phyloP scores from a whole-genome alignment of 1,139 yeast species.

The Geotrichum reessii region DNA sequence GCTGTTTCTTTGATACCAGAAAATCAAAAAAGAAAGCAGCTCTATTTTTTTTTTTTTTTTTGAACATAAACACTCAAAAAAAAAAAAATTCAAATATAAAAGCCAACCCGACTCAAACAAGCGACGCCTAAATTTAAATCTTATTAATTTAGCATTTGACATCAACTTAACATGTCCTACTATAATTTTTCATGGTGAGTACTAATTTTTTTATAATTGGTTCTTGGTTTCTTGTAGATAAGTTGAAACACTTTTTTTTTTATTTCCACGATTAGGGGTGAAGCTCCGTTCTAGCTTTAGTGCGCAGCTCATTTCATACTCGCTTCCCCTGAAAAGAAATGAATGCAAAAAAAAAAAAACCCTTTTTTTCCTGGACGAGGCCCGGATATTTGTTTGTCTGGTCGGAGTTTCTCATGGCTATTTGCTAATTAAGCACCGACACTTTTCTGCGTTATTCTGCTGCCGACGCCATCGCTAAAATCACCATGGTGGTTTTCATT shows the following conservation, averaged over 20 bases:
- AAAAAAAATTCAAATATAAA: not conserved
- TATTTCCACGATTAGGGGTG: not conserved
- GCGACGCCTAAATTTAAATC: not conserved
- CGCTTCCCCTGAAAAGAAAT: not conserved
- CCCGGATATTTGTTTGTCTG: not conserved
- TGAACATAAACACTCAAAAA: not conserved
- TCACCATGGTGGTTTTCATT: not conserved
- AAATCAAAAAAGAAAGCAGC: not conserved
- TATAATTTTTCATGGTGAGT: constrained; percentile 10
- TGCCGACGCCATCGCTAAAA: not conserved
- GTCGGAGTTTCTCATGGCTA: not conserved
- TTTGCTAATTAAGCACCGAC: not conserved
- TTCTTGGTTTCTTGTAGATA: not conserved
- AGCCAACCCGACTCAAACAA: not conserved
- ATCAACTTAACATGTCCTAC: constrained; percentile 4
- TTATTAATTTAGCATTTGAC: not conserved
- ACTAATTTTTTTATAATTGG: not conserved
- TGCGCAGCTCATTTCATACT: not conserved
- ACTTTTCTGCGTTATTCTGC: not conserved
- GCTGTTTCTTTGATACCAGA: not conserved
- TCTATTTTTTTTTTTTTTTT: too few relatives aligned
- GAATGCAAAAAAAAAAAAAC: not conserved
- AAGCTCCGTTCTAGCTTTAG: not conserved
- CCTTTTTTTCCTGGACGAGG: not conserved
- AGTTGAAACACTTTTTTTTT: not conserved